Evolutionary conservation across 225 moss, liverwort and hornwort genomes (phyloP).

Genomic region (Lunularia cruciata): DNA sequence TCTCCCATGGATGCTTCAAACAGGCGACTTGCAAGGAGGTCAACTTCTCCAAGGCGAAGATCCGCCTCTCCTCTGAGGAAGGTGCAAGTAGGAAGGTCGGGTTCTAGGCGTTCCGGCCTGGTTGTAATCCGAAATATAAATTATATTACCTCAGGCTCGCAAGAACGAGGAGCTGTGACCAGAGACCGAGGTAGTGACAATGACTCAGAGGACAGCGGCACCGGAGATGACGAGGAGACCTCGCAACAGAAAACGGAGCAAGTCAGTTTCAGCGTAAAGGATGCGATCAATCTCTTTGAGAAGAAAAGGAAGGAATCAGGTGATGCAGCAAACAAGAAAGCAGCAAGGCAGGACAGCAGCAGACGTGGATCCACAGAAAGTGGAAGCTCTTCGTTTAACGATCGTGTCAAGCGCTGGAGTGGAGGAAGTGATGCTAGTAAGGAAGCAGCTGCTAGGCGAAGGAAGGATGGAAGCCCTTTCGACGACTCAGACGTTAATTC

Average conservation of each 20-base stretch:
- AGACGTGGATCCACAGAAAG: constrained; percentile 39
- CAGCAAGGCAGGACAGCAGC: constrained; percentile 34
- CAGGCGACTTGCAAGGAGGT: constrained; percentile 56
- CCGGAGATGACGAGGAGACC: constrained; percentile 45
- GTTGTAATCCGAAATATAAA: constrained; percentile 86
- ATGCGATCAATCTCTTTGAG: constrained; percentile 48
- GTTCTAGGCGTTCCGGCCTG: constrained; percentile 72
- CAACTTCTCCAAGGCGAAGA: constrained; percentile 81
- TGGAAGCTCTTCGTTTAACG: constrained; percentile 43
- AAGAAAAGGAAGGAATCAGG: constrained; percentile 42
- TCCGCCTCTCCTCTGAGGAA: constrained; percentile 86
- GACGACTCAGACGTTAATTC: constrained; percentile 28
- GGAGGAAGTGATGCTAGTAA: constrained; percentile 39
- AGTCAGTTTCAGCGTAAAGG: constrained; percentile 50
- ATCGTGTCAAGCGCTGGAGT: constrained; percentile 51
- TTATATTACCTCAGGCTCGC: constrained; percentile 57
- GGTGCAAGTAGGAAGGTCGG: constrained; percentile 83
- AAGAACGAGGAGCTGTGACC: constrained; percentile 32
- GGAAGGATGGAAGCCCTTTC: constrained; percentile 16
- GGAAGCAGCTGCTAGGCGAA: constrained; percentile 24
- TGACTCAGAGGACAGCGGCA: constrained; percentile 49
- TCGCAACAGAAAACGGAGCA: constrained; percentile 30
- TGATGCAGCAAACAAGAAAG: constrained; percentile 37
- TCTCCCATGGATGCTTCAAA: constrained; percentile 47
- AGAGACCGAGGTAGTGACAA: constrained; percentile 66